Conservation (phyloP, 768 basidiomycete species). For the Rhodotorula kratochvilovae region DNA sequence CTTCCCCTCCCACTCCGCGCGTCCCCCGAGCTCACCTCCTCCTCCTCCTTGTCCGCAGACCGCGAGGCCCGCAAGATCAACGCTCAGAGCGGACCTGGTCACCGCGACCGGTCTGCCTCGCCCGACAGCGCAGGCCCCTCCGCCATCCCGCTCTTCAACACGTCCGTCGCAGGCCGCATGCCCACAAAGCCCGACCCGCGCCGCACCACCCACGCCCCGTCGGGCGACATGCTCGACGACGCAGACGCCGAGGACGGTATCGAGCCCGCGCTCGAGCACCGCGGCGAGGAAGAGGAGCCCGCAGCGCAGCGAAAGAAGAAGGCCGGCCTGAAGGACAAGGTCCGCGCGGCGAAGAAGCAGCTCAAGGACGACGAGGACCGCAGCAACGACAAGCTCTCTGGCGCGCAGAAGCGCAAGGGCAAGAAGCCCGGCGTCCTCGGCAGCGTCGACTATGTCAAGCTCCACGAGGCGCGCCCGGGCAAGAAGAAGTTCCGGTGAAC, state of each 20-base stretch:
- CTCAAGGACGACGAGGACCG: constrained; percentile 1
- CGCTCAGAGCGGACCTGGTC: neutral
- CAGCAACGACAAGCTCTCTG: constrained; percentile 9
- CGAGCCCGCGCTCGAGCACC: neutral
- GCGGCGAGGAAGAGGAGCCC: neutral
- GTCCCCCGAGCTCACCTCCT: neutral
- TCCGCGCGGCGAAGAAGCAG: neutral
- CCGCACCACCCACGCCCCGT: neutral
- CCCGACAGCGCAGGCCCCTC: neutral
- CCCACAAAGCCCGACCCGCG: constrained; percentile 9
- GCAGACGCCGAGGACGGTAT: neutral
- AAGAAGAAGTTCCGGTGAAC: constrained; percentile 21
- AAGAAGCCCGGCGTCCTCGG: constrained; percentile 4
- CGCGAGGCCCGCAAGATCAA: neutral
- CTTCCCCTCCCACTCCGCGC: neutral
- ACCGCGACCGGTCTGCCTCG: constrained; percentile 1
- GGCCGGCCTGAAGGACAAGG: constrained; percentile 18
- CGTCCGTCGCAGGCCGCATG: constrained; percentile 3
- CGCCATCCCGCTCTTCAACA: constrained; percentile 35
- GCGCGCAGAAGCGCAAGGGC: neutral
- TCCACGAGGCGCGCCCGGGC: constrained; percentile 24
- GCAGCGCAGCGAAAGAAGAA: constrained; percentile 3
- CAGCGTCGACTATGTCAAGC: constrained; percentile 25
- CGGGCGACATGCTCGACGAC: neutral
- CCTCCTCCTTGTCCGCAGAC: constrained; percentile 1